Conservation (phyloP, 2,329 filamentous ascomycete genomes). For the Neopestalotiopsis sp. region DNA sequence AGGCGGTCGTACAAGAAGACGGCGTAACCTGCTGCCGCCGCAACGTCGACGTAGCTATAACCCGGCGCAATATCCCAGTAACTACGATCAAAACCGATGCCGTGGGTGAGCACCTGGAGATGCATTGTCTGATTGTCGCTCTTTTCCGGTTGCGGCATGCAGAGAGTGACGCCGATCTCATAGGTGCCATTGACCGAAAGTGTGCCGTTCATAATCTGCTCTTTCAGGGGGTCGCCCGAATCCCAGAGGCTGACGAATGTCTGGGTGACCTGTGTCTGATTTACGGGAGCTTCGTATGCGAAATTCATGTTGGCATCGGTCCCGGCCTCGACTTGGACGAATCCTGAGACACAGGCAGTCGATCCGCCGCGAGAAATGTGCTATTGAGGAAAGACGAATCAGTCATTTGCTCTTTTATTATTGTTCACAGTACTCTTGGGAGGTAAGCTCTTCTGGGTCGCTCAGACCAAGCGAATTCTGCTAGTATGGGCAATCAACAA, state of each 20-base stretch:
- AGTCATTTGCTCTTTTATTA: not conserved
- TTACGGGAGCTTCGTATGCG: not conserved
- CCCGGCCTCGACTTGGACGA: not conserved
- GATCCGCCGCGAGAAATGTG: not conserved
- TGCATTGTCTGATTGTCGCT: slow-evolving; percentile 28
- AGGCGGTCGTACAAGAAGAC: slow-evolving; percentile 68
- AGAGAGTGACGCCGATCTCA: slow-evolving; percentile 28
- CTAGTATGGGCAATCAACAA: not conserved
- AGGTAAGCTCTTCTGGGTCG: too few relatives aligned
- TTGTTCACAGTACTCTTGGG: too few relatives aligned
- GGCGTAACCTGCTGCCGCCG: slow-evolving; percentile 60
- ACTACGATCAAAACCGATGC: slow-evolving; percentile 58
- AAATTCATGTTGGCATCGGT: not conserved
- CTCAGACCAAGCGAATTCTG: too few relatives aligned
- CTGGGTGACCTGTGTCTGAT: not conserved
- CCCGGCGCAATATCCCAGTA: slow-evolving; percentile 69
- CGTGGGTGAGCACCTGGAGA: slow-evolving; percentile 57
- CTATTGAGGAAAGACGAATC: not conserved
- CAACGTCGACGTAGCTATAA: slow-evolving; percentile 65
- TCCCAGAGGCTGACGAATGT: not conserved
- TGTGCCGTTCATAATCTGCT: not conserved
- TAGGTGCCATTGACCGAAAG: slow-evolving; percentile 13
- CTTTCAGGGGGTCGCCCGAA: not conserved
- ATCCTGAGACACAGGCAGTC: not conserved
- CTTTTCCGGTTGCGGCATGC: slow-evolving; percentile 21